Evolutionary conservation across 2,329 filamentous ascomycete genomes (phyloP), one percentile per base, ranked within the genome.

Genomic region (Cladosporium colombiae): DNA sequence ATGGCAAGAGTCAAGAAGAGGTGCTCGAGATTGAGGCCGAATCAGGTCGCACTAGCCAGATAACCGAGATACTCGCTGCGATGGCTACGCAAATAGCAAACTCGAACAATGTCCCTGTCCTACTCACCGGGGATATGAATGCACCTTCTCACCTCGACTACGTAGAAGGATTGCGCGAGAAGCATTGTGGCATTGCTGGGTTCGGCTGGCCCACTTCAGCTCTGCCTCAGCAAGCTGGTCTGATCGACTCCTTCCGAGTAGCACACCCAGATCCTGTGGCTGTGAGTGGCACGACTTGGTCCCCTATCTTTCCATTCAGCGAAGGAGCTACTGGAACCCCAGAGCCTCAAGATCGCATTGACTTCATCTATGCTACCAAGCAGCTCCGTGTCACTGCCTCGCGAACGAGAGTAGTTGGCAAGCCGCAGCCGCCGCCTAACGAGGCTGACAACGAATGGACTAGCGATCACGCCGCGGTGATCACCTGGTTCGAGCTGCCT

Each of bases 111-210:
- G 23, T 55, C 3, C 50, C 61, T 5, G 61, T 63, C 25, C 25
- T 63, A 5, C 50, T 63, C 23, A 55, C 61, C 2, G 61, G 61
- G 6, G 61, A 63, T 25, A 56, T 31, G 16, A 63, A 63, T 40
- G 61, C 61, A 31, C 61, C 61, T 18, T 63, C 61, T 3, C 61
- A 63, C 18, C 61, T 63, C n/a, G 61, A 63, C 33, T 63, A 37
- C 23, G 25, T 33, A 13, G 50, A 31, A 31, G n/a, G 35, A 1
- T 50, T 62, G 14, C 46, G 46, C 21, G 60, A 62, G 33, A 33
- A 62, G 33, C n/a, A 56, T 25, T 63, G 61, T 18, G 61, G 61
- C 35, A 27, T 62, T 40, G 50, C 61, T 18, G 61, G 23, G 25
- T 63, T 63, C 33, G 50, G 37, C 16, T 63, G 61, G 61, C 61